Evolutionary conservation across 2,329 filamentous ascomycete genomes (phyloP), one percentile per base, ranked within the genome.

Genomic region (Colletotrichum agaves): DNA sequence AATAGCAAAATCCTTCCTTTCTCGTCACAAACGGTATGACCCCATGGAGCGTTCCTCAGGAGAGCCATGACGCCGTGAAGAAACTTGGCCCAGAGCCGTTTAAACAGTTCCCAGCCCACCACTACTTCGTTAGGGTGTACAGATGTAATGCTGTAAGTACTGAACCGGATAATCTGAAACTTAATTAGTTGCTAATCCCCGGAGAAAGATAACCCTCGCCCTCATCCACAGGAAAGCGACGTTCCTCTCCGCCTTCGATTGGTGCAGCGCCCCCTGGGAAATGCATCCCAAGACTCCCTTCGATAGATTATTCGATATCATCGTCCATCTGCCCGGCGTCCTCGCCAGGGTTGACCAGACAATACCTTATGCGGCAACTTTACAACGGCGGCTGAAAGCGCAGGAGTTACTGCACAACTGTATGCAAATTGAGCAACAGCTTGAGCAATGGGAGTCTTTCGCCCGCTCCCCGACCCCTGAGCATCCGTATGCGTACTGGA

Each of bases 111-210:
- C 87, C 87, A 2, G 79, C 83, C 11, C 87, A 88, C 65, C 86
- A 88, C 72, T 88, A 86, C 73, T 88, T 88, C 63, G 81, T 82
- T 23, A 81, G 85, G 11, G 80, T 88, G 5, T 88, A 85, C 70
- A 82, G 87, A 23, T 85, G 83, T 13, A 81, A 78, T 53, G 83
- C 83, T 50, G 86, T 87, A 85, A 79, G 7, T 46, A 37, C 33
- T 27, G 6, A 33, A 41, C 15, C 31, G 11, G 39, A 17, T n/a
- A 12, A 8, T 39, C 19, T 19, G 17, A 8, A n/a, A 8, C 15
- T 8, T n/a, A 10, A 21, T 50, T 11, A 10, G 43, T n/a, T 10
- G 41, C 60, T 59, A 60, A 68, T 39, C 13, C 17, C 3, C 12
- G 6, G 23, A 17, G 3, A 5, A 61, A 86, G 84, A 79, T 83